Evolutionary conservation across 2,329 filamentous ascomycete genomes (phyloP), one percentile per base, ranked within the genome.

Genomic region (Arthrobotrys megalospora): DNA sequence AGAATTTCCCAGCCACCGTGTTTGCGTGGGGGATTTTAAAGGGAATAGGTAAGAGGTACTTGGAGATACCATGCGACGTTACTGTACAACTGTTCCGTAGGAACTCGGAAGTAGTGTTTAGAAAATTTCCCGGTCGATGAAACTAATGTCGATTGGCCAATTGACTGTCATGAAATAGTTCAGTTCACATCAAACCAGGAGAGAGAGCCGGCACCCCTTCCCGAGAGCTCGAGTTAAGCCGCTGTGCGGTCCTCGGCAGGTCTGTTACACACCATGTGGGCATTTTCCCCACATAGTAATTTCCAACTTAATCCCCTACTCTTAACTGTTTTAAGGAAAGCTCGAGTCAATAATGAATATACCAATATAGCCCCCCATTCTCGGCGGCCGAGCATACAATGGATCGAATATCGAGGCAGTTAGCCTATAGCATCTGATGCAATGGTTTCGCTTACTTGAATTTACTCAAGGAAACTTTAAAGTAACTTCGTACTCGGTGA

Each of bases 41-140:
- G n/a, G 12, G 1, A 6, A n/a, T 7, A 58, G 2, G n/a, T 36
- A 19, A 14, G 19, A 58, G n/a, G 48, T 52, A 53, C 6, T 7
- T 45, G 16, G n/a, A 21, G 34, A 38, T 32, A 38, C 34, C 8
- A 19, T 28, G 14, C 5, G 24, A 38, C 32, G 52, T 38, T 60
- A 60, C 43, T 16, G 36, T 32, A 16, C 36, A 60, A 60, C 55
- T 21, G 19, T 43, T 14, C 55, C 55, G 55, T 60, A 41, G 34
- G 19, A 43, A 60, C 34, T 28, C 55, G 55, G 36, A 28, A 43
- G 55, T 41, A 21, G 32, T 28, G 7, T 10, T 38, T 10, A 11
- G n/a, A 38, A n/a, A 21, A 14, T 58, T 21, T 24, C 48, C 16
- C 48, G 21, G 32, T 19, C 14, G 28, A 3, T 12, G 36, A 28